A percentile compares a stretch with the other conserved stretches of the same genome.
These are phyloP conservation scores for Wickerhamiella vanderwaltii DNA, from an alignment of 805 yeast genomes.

Conservation along the genomic window DNA sequence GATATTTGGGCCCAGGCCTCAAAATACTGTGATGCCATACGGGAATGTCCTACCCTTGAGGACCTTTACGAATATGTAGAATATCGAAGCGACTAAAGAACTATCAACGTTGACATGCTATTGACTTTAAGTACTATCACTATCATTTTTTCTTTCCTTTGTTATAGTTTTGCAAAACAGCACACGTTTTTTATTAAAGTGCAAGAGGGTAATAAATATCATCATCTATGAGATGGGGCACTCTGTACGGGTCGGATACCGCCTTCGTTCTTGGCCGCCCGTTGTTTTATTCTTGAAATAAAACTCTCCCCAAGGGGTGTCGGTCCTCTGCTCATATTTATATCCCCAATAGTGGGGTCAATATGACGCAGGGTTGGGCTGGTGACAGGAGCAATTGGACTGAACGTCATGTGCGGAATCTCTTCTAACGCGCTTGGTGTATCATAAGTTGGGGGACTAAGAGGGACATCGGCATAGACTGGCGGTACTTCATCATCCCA, in stretches of 20 bases:
- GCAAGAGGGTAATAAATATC: too few relatives aligned
- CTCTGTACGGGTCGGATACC: constrained; percentile 7
- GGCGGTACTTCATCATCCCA: constrained; percentile 99
- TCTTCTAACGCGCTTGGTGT: constrained; percentile 23
- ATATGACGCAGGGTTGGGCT: constrained; percentile 23
- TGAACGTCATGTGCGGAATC: constrained; percentile 16
- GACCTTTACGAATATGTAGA: constrained; percentile 1
- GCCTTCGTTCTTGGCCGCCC: neutral
- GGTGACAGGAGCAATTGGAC: constrained; percentile 14
- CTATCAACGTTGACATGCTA: neutral
- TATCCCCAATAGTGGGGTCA: constrained; percentile 17
- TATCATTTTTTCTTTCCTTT: too few relatives aligned
- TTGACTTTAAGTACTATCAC: too few relatives aligned
- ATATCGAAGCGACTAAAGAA: neutral
- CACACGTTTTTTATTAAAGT: too few relatives aligned
- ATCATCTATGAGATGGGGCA: neutral
- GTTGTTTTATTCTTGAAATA: constrained; percentile 1
- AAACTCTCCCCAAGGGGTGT: constrained; percentile 2
- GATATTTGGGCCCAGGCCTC: constrained; percentile 9
- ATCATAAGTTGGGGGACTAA: constrained; percentile 77
- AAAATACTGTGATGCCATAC: constrained; percentile 10
- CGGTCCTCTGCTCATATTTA: neutral
- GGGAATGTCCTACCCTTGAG: constrained; percentile 2
- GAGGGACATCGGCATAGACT: constrained; percentile 73
- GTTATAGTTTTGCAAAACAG: too few relatives aligned